phyloP scores from a whole-genome alignment of 768 basidiomycete genomes.

The Tylopilus vinaceipallidus region DNA sequence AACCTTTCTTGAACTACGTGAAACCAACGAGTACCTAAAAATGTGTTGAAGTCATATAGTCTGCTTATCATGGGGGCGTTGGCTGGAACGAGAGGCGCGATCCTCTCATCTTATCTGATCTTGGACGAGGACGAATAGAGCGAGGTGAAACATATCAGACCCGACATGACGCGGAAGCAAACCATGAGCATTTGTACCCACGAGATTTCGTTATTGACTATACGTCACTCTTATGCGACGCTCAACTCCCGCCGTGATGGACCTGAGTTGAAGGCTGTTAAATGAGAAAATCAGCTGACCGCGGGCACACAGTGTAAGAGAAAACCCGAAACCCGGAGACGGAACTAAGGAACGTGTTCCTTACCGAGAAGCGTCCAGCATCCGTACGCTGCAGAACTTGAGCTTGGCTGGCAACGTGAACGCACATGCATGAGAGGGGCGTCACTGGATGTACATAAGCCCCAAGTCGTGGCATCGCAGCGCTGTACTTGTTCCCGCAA shows the following conservation, averaged over 20 bases:
- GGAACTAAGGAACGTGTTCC: too few species aligned
- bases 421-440: neutral
- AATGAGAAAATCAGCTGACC: neutral
- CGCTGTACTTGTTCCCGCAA: too few species aligned
- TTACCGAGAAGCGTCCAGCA: too few species aligned
- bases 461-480: too few species aligned
- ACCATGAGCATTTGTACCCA: neutral
- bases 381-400: neutral
- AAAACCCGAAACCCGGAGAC: neutral
- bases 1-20: neutral
- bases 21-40: too few species aligned
- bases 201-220: neutral
- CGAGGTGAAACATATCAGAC: neutral
- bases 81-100: too few species aligned
- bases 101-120: too few species aligned
- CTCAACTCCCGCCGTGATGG: neutral
- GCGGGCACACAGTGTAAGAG: neutral
- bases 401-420: neutral
- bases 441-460: too few species aligned
- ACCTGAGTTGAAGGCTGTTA: neutral
- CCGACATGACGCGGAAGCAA: neutral
- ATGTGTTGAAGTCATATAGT: too few species aligned
- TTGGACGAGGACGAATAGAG: neutral
- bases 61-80: neutral
- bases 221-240: too few species aligned